Evolutionary conservation across 257 asterid species (phyloP).

Genomic region (Solanum dulcamara): DNA sequence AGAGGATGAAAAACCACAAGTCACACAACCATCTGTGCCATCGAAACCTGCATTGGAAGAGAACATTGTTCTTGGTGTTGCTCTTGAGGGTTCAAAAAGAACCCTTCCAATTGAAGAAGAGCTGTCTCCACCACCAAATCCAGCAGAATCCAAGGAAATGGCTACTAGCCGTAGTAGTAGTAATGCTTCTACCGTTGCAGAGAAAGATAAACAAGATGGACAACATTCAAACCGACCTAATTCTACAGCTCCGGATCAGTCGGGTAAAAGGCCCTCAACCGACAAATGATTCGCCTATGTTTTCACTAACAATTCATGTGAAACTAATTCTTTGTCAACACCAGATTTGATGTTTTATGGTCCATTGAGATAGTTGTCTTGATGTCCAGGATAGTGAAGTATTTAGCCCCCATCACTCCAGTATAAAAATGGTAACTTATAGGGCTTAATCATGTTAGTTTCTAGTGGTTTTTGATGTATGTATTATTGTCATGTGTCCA

Average conservation of each 20-base stretch:
- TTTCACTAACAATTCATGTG: background rate
- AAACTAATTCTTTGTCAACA: background rate
- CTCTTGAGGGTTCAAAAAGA: conserved; percentile 89
- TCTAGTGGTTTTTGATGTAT: background rate
- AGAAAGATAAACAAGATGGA: conserved; percentile 39
- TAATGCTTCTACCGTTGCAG: conserved; percentile 23
- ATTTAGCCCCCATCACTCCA: background rate
- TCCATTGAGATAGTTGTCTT: background rate
- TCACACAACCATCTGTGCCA: conserved; percentile 19
- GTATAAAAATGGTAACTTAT: background rate
- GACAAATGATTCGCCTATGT: background rate
- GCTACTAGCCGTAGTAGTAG: conserved; percentile 45
- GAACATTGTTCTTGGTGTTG: conserved; percentile 93
- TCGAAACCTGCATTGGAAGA: conserved; percentile 66
- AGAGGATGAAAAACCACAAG: conserved; percentile 26
- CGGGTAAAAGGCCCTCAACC: background rate
- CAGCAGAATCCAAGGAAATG: conserved; percentile 44
- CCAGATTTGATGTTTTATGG: background rate
- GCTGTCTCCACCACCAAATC: conserved; percentile 10
- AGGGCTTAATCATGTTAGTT: background rate
- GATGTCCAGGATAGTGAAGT: background rate
- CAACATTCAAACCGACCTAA: conserved; percentile 18
- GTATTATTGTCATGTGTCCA: background rate
- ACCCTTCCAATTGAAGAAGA: conserved; percentile 90
- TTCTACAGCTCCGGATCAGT: conserved; percentile 22